Conservation (phyloP, 352 stramenopile species). For the Pythium scleroteichum region DNA sequence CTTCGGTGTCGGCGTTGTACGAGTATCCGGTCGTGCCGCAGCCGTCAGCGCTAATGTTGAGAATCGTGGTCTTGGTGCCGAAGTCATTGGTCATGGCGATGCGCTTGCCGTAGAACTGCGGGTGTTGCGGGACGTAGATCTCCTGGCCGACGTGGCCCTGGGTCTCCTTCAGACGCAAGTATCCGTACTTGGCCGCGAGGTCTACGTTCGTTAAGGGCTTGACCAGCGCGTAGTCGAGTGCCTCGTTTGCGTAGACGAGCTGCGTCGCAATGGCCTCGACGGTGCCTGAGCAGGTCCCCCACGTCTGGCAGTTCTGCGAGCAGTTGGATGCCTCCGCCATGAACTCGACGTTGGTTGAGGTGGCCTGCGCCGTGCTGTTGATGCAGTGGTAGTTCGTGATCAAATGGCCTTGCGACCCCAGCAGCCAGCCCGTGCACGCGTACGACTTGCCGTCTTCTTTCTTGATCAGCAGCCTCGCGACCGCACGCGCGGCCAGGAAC, state of each 20-base stretch:
- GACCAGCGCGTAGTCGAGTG: slow-evolving; percentile 65
- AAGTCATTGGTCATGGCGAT: slow-evolving; percentile 55
- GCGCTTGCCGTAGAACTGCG: slow-evolving; percentile 48
- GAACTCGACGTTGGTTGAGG: slow-evolving; percentile 56
- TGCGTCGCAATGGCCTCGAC: slow-evolving; percentile 44
- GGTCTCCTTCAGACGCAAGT: slow-evolving; percentile 45
- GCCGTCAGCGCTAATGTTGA: slow-evolving; percentile 33
- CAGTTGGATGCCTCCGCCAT: slow-evolving; percentile 50
- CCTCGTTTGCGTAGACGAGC: slow-evolving; percentile 46
- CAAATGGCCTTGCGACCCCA: slow-evolving; percentile 58
- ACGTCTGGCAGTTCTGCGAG: slow-evolving; percentile 34
- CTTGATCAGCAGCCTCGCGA: slow-evolving; percentile 55
- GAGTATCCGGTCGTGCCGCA: slow-evolving; percentile 44
- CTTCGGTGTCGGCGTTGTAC: slow-evolving; percentile 70
- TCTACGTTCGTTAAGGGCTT: slow-evolving; percentile 40
- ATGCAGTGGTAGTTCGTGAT: slow-evolving; percentile 80
- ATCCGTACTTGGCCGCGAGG: slow-evolving; percentile 56
- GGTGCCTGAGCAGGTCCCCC: slow-evolving; percentile 43
- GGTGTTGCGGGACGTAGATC: slow-evolving; percentile 62
- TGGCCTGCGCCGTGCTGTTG: slow-evolving; percentile 39
- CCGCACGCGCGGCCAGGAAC: slow-evolving; percentile 43
- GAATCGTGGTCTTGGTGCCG: slow-evolving; percentile 38
- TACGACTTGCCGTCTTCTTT: slow-evolving; percentile 33
- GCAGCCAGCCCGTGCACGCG: slow-evolving; percentile 62
- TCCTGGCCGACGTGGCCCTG: slow-evolving; percentile 34